These are phyloP conservation scores for Mycena galericulata DNA, from an alignment of 768 basidiomycete genomes.

Conservation along the genomic window DNA sequence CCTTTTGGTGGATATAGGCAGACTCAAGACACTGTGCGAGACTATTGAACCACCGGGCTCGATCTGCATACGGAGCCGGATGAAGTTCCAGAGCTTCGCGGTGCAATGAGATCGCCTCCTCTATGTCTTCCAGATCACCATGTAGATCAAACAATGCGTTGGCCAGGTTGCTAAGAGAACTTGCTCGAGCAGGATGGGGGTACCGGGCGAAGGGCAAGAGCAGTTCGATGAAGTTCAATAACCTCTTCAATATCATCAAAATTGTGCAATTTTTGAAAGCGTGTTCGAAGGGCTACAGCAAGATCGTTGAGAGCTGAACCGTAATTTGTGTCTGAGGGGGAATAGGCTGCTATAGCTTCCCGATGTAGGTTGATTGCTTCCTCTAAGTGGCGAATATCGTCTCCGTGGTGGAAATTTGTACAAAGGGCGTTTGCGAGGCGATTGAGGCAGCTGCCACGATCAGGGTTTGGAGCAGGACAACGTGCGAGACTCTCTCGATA, in stretches of 20 bases:
- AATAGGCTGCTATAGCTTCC: not conserved
- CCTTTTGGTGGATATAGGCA: constrained; percentile 3
- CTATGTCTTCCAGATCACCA: constrained; percentile 8
- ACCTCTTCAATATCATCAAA: constrained; percentile 1
- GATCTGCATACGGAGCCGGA: constrained; percentile 15
- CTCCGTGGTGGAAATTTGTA: not conserved
- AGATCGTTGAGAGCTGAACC: not conserved
- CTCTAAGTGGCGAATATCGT: constrained; percentile 6
- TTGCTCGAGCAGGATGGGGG: constrained; percentile 5
- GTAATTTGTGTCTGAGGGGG: not conserved
- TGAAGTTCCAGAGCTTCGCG: constrained; percentile 6
- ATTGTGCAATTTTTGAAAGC: not conserved
- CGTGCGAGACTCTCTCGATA: constrained; percentile 1
- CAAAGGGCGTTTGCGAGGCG: constrained; percentile 10
- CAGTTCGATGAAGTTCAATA: constrained; percentile 9
- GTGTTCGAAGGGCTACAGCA: not conserved
- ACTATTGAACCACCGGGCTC: not conserved
- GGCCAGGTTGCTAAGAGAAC: constrained; percentile 7
- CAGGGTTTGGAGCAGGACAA: not conserved
- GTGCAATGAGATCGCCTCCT: constrained; percentile 6
- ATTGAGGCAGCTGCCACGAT: constrained; percentile 3
- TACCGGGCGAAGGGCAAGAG: not conserved
- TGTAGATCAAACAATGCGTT: constrained; percentile 2
- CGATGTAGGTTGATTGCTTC: constrained; percentile 8
- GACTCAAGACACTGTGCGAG: constrained; percentile 2